A percentile compares a stretch with the other conserved stretches of the same genome.
Conservation (phyloP, 441 rosid species). For the Oxalis stricta region DNA sequence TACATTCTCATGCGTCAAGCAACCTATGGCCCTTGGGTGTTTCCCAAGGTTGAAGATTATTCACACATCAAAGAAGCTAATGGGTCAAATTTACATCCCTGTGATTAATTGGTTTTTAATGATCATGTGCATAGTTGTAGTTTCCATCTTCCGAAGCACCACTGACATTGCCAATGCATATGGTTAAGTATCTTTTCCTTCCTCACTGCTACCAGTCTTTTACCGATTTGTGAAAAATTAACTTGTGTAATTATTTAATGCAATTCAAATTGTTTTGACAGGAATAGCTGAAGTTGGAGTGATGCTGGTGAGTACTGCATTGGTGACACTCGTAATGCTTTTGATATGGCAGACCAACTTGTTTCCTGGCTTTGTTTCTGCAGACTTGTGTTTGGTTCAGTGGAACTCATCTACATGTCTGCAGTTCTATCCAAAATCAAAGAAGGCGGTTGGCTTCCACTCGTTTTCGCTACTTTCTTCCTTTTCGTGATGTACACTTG, state of each 20-base stretch:
- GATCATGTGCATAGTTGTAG: constrained; percentile 81
- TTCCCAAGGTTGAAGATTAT: constrained; percentile 89
- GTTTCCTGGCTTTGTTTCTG: constrained; percentile 55
- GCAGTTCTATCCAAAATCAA: constrained; percentile 64
- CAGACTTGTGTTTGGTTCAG: constrained; percentile 62
- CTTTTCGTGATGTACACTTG: constrained; percentile 76
- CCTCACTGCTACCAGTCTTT: too few relatives aligned
- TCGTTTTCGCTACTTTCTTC: constrained; percentile 60
- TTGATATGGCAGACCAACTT: constrained; percentile 87
- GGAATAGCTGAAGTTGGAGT: constrained; percentile 98
- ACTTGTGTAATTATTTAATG: not conserved
- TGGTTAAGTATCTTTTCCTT: constrained; percentile 30
- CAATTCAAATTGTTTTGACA: constrained; percentile 15
- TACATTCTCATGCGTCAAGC: constrained; percentile 89
- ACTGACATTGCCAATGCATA: constrained; percentile 93
- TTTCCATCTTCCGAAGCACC: constrained; percentile 73
- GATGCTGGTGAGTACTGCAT: constrained; percentile 71
- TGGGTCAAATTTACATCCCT: constrained; percentile 94
- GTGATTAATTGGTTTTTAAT: constrained; percentile 81
- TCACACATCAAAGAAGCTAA: constrained; percentile 69
- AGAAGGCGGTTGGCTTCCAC: constrained; percentile 94
- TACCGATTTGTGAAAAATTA: too few relatives aligned
- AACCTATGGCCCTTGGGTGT: constrained; percentile 95
- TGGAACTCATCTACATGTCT: constrained; percentile 67
- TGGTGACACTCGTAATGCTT: constrained; percentile 92